Evolutionary conservation across 495 filamentous ascomycete species (phyloP), one percentile per base, ranked within the genome.

Genomic region (Coniosporium apollinis): DNA sequence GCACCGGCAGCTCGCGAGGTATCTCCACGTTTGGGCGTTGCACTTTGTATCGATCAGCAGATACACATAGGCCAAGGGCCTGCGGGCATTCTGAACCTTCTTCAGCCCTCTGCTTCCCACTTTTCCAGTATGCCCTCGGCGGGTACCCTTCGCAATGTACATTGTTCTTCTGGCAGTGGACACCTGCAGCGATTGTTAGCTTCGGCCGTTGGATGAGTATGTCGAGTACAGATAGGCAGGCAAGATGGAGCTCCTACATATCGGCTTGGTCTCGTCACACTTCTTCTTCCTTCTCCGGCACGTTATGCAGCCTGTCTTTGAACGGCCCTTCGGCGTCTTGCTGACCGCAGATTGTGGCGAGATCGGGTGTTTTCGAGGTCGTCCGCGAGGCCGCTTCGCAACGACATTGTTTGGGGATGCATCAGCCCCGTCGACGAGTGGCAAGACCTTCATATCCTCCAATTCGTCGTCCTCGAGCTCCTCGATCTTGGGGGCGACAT

Each of bases 241-340:
- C 44, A 41, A n/a, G n/a, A n/a, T n/a, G n/a, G n/a, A n/a, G n/a
- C n/a, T n/a, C 73, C 69, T 66, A 72, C 82, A 92, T 47, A 70
- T 62, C 36, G 85, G 85, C 48, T 86, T 91, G n/a, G 76, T 74
- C 62, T 94, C 85, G 51, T 93, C 85, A 58, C 85, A 94, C 61
- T 94, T 94, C 77, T 93, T 94, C 64, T 93, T 93, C 20, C 85
- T 66, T 48, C 79, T 77, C 37, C 85, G 70, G 62, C 85, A 94
- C 32, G 85, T 94, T 38, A 89, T 77, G 57, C 85, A 94, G 0
- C 85, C 85, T 3, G 85, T 93, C 62, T 94, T 94, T 39, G 83
- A 91, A 14, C 85, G 67, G n/a, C 79, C 81, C 47, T 91, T 89
- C 31, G 82, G 73, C 36, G 79, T 54, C 44, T 89, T 89, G 54